Base-by-base conservation (phyloP, 163 green algal species). In the Scenedesmus sp. region DNA sequence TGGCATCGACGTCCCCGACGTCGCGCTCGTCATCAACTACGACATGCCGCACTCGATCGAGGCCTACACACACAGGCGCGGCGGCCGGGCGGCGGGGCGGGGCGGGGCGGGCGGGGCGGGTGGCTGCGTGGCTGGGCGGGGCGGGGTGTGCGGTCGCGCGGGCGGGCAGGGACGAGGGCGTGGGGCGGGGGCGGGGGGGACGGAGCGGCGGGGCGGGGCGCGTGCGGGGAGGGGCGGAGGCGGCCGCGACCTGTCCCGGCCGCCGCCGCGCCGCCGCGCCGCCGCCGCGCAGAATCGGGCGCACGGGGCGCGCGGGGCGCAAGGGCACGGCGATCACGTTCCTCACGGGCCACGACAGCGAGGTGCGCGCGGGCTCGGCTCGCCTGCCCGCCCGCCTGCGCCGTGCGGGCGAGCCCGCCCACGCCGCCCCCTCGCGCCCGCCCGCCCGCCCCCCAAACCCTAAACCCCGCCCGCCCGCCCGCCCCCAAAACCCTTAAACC, bases 11-110 rank as follows among this genome's bases (percentile, higher is more conserved):
- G 87, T 94, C 56, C 88, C 91, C 42, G 91, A 95, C 63, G 92
- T 98, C 47, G 90, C 92, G 20, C 83, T 97, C 34, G 96, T 99
- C 13, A 84, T 99, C 79, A 99, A 99, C 85, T 99, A 99, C 87
- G 96, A 99, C 91, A 99, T 99, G 95, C 92, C 96, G 11, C 83
- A 89, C 78, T 94, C 85, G 69, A 96, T 99, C 29, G 96, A 99
- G 81, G 81, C 90, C 24, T 99, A 99, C 91, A 99, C 96, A 13
- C 96, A 99, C 81, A 75, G 73, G 73, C 65, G 47, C 4, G 50
- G 60, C 33, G 14, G n/a, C n/a, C n/a, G n/a, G n/a, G n/a, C n/a
- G n/a, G n/a, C n/a, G n/a, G n/a, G n/a, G n/a, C n/a, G n/a, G n/a
- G n/a, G n/a, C n/a, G n/a, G n/a, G n/a, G n/a, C n/a, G n/a, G n/a